Evolutionary conservation across 805 yeast genomes (phyloP), one percentile per base, ranked within the genome.

Genomic region (Candida loeiensis): DNA sequence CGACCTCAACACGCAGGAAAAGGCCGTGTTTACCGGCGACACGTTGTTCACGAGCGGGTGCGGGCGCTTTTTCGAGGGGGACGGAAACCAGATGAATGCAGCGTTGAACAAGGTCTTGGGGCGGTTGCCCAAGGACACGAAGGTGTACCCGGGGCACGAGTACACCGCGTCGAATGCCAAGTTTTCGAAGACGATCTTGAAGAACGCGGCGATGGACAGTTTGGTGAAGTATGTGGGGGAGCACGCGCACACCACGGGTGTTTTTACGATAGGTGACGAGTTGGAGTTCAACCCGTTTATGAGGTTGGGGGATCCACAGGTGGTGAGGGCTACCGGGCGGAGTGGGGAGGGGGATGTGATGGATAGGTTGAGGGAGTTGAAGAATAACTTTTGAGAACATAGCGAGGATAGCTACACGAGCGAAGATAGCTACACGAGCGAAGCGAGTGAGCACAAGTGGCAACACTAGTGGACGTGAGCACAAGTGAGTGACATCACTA

Each of bases 21-120:
- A 70, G 47, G 89, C 84, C 3, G 89, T 93, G 2, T 88, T 93
- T 64, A 87, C 97, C 0, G 99, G 99, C 9, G 99, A 93, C 62
- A 93, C 99, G 0, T 69, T 93, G 31, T 93, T 93, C 64, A 85
- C 77, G 33, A 86, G 91, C 31, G 99, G 99, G 2, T 90, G 97
- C 59, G 99, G 99, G 8, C 73, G 98, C 39, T 93, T 93, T 63
- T 93, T 93, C 57, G 99, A 93, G 64, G 99, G 99, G 2, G 69
- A 74, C 9, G 89, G 90, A 0, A 63, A 61, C 28, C 83, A 93
- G 56, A 93, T 93, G 99, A 76, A 82, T 49, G 46, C 50, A 1
- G 76, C 95, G 0, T 70, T 93, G 52, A 80, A 78, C 50, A 59
- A 66, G 14, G 64, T 74, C 8, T 68, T 93, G 44, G 83, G 73